phyloP scores from a whole-genome alignment of 768 basidiomycete genomes.

The Agaricus sinodeliciosus region DNA sequence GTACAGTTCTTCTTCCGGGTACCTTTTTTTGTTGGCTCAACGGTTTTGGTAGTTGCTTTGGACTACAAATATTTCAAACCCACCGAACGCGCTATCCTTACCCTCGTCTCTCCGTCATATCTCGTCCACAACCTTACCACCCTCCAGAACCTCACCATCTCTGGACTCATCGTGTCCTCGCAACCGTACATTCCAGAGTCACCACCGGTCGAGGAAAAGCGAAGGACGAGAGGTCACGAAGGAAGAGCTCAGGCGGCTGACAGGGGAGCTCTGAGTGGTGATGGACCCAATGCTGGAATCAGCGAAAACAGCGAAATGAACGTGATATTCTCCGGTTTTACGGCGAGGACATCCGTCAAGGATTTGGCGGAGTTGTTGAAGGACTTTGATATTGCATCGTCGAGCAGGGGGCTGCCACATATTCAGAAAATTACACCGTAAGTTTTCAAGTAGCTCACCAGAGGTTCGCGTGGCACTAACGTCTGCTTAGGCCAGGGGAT shows the following conservation, averaged over 20 bases:
- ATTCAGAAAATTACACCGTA: slow-evolving; percentile 46
- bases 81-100: slow-evolving; percentile 52
- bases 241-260: slow-evolving; percentile 22
- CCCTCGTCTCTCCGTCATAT: slow-evolving; percentile 41
- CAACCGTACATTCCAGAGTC: not conserved
- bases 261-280: slow-evolving; percentile 23
- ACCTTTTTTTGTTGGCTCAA: not conserved
- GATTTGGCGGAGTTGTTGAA: slow-evolving; percentile 34
- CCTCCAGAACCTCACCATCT: slow-evolving; percentile 38
- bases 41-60: slow-evolving; percentile 40
- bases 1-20: not conserved
- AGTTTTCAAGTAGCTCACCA: slow-evolving; percentile 18
- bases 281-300: slow-evolving; percentile 49
- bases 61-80: slow-evolving; percentile 57
- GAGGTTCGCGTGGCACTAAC: not conserved
- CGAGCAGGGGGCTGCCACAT: slow-evolving; percentile 32
- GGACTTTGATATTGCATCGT: slow-evolving; percentile 35
- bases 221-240: slow-evolving; percentile 20
- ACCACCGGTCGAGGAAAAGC: not conserved
- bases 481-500: slow-evolving; percentile 23
- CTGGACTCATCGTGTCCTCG: slow-evolving; percentile 25
- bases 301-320: slow-evolving; percentile 35
- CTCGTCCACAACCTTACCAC: slow-evolving; percentile 32
- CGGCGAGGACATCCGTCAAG: slow-evolving; percentile 33
- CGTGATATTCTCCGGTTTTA: slow-evolving; percentile 59